Evolutionary conservation across 2,329 filamentous ascomycete species (phyloP).

Genomic region (Aspergillus amoenus): DNA sequence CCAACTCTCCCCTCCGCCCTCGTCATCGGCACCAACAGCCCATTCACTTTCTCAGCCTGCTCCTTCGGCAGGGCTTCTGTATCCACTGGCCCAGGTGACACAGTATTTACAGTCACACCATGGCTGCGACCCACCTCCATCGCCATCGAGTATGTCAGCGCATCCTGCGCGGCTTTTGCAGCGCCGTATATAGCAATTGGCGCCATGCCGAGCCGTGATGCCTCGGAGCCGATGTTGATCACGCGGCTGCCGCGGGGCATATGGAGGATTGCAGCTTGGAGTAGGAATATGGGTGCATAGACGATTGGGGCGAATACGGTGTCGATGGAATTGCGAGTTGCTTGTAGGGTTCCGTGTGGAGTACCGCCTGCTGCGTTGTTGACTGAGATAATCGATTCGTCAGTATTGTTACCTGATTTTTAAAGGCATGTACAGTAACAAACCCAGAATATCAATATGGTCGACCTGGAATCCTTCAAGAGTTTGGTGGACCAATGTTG

Average conservation of each 20-base stretch:
- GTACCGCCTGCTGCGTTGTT: background rate
- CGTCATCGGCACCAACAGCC: background rate
- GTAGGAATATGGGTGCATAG: conserved; percentile 31
- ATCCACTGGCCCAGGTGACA: conserved; percentile 6
- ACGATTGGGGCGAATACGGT: conserved; percentile 18
- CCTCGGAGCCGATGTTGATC: conserved; percentile 58
- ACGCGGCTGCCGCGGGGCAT: conserved; percentile 46
- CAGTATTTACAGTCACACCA: conserved; percentile 2
- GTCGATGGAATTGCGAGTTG: background rate
- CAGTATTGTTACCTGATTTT: no score
- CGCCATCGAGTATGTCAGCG: conserved; percentile 21
- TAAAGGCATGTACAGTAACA: background rate
- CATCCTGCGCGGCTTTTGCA: conserved; percentile 59
- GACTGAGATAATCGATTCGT: background rate
- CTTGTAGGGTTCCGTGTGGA: background rate
- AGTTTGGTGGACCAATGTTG: background rate
- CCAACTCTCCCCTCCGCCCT: background rate
- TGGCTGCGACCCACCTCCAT: background rate
- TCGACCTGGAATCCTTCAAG: background rate
- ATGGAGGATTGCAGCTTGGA: conserved; percentile 30
- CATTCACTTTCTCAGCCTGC: background rate
- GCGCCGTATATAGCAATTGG: conserved; percentile 59
- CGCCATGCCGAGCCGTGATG: conserved; percentile 54
- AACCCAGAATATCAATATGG: background rate
- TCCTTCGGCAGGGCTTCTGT: background rate